Percentiles rank a stretch among this genome's conserved stretches.
Evolutionary conservation across 176 grass and related monocot genomes (phyloP).

Genomic region (Lolium multiflorum): DNA sequence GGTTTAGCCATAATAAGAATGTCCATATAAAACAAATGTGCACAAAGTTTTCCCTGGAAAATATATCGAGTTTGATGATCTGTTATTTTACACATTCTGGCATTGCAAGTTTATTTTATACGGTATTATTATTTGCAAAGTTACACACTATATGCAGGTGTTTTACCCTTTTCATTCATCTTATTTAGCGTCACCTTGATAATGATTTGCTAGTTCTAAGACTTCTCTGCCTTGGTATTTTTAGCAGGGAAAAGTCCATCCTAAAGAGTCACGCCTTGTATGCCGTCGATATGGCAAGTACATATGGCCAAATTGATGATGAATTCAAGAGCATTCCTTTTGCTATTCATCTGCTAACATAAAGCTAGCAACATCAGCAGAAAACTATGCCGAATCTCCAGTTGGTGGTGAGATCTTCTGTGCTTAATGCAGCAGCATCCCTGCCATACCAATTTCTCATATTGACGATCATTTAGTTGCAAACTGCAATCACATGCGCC

Average conservation of each 20-base stretch:
- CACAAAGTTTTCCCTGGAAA: background rate
- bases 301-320: conserved; percentile 51
- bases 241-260: conserved; percentile 47
- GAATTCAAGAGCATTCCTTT: conserved; percentile 54
- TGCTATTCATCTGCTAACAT: conserved; percentile 14
- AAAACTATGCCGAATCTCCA: background rate
- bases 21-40: background rate
- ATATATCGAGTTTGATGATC: background rate
- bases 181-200: background rate
- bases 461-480: background rate
- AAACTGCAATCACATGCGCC: background rate
- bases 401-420: background rate
- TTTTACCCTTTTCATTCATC: background rate
- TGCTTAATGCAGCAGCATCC: background rate
- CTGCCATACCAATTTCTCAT: conserved; percentile 20
- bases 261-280: conserved; percentile 4
- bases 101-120: too few species aligned
- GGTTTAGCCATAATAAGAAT: background rate
- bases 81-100: background rate
- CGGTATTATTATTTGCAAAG: background rate
- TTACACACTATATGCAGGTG: conserved; percentile 19
- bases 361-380: conserved; percentile 30
- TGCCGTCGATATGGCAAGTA: conserved; percentile 53
- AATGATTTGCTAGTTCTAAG: conserved; percentile 26
- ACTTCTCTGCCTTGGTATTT: conserved; percentile 47